phyloP scores from a whole-genome alignment of 1,284 basidiomycete genomes.

The Boletus sp. region DNA sequence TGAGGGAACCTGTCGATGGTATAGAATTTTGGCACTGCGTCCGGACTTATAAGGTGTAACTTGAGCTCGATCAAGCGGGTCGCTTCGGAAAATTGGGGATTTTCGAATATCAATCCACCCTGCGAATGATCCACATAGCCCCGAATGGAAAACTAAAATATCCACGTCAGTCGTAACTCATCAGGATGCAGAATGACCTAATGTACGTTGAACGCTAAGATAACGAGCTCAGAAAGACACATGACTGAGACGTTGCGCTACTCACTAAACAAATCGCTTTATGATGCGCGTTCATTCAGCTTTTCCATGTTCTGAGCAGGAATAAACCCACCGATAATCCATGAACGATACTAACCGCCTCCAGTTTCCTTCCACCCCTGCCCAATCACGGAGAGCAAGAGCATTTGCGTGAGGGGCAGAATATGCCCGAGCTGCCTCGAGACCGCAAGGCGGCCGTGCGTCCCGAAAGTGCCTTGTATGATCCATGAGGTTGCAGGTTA shows the following conservation, averaged over 20 bases:
- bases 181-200: slow-evolving; percentile 7
- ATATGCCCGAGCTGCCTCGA: slow-evolving; percentile 54
- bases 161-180: slow-evolving; percentile 14
- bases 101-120: slow-evolving; percentile 58
- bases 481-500: slow-evolving; percentile 61
- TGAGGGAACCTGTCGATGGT: slow-evolving; percentile 29
- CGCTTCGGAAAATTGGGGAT: slow-evolving; percentile 60
- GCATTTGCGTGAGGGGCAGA: slow-evolving; percentile 49
- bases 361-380: slow-evolving; percentile 71
- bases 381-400: slow-evolving; percentile 57
- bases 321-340: slow-evolving; percentile 63
- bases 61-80: slow-evolving; percentile 62
- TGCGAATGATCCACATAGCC: slow-evolving; percentile 37
- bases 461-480: slow-evolving; percentile 43
- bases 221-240: slow-evolving; percentile 11
- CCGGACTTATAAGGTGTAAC: slow-evolving; percentile 48
- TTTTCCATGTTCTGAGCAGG: neutral
- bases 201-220: slow-evolving; percentile 64
- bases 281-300: slow-evolving; percentile 1
- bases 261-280: slow-evolving; percentile 62
- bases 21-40: slow-evolving; percentile 36
- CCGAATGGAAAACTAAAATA: slow-evolving; percentile 43
- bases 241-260: slow-evolving; percentile 14
- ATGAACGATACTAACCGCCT: slow-evolving; percentile 71
- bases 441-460: slow-evolving; percentile 50